Conservation (phyloP, 495 filamentous ascomycete genomes). For the Pseudomonodictys pantanalensis region DNA sequence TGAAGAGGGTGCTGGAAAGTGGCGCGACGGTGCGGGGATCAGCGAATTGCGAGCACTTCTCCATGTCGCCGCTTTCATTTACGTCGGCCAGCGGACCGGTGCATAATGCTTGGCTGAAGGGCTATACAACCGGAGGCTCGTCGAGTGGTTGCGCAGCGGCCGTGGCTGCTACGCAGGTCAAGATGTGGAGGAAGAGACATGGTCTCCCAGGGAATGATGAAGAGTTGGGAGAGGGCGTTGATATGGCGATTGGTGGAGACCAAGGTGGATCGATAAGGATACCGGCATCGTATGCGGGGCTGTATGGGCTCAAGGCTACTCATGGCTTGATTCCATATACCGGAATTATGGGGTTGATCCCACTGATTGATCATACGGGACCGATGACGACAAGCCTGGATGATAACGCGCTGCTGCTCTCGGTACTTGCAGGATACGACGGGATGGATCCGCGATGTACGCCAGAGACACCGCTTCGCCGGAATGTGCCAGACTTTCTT, state of each 20-base stretch:
- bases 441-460: conserved; percentile 21
- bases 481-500: conserved; percentile 14
- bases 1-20: conserved; percentile 9
- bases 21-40: conserved; percentile 7
- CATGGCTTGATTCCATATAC: conserved; percentile 24
- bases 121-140: conserved; percentile 18
- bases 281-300: conserved; percentile 41
- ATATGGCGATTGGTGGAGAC: conserved; percentile 27
- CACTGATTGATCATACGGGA: conserved; percentile 19
- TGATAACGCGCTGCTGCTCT: conserved; percentile 13
- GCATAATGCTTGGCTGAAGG: conserved; percentile 21
- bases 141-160: conserved; percentile 9
- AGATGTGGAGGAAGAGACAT: not conserved
- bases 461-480: conserved; percentile 12
- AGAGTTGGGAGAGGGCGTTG: conserved; percentile 21
- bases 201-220: not conserved
- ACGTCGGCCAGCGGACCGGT: conserved; percentile 18
- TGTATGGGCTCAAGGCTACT: conserved; percentile 36
- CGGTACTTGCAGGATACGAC: conserved; percentile 18
- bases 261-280: conserved; percentile 45
- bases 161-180: not conserved
- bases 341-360: conserved; percentile 14
- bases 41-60: conserved; percentile 26
- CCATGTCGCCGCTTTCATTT: conserved; percentile 17
- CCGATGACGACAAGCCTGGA: conserved; percentile 22